Percentiles rank a stretch among this genome's conserved stretches.
phyloP scores from a whole-genome alignment of 108 stramenopile species.

The Hondaea fermentalgiana region DNA sequence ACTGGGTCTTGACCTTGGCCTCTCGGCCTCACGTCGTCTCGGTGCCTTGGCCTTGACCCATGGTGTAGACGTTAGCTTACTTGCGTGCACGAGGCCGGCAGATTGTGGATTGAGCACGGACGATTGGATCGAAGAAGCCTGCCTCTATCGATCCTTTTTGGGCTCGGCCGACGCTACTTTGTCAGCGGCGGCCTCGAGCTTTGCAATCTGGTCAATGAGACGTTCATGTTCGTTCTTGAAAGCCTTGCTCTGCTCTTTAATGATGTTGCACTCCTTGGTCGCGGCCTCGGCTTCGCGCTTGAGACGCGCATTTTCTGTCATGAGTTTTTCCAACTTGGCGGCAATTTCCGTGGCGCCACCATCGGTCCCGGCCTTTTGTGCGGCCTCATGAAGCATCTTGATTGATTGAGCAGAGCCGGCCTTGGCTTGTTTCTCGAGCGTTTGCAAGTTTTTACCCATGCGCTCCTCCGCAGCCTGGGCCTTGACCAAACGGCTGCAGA shows the following conservation, averaged over 20 bases:
- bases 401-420: neutral
- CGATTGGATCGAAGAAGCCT: too few relatives aligned
- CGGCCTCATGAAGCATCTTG: neutral
- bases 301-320: neutral
- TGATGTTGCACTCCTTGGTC: neutral
- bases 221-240: neutral
- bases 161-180: neutral
- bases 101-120: neutral
- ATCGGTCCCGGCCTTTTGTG: neutral
- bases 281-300: neutral
- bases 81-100: too few relatives aligned
- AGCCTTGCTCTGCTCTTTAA: neutral
- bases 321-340: neutral
- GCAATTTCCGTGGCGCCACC: neutral
- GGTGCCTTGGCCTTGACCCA: too few relatives aligned
- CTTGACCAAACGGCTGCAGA: neutral
- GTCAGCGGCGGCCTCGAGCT: neutral
- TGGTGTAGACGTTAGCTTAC: too few relatives aligned
- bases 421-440: neutral
- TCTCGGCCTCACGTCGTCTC: too few relatives aligned
- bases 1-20: too few relatives aligned
- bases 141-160: neutral
- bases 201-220: neutral
- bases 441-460: neutral
- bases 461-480: neutral